Base-by-base conservation (phyloP, 169 alveolate genomes). In the Babesia ovata region DNA sequence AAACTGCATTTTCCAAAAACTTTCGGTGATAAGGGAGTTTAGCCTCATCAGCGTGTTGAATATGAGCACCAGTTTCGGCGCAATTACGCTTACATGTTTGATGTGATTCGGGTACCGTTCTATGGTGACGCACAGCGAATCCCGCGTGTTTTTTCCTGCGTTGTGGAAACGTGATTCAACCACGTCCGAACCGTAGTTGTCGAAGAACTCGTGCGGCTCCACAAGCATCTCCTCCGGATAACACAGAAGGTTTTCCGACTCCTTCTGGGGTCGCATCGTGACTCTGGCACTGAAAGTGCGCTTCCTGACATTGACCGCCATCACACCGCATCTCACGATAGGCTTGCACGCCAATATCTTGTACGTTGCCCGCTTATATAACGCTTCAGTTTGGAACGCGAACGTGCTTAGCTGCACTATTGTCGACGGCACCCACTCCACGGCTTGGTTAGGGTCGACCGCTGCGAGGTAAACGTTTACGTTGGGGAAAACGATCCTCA, bases 201-300 rank as follows among this genome's bases (percentile, higher is more conserved):
- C 50, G 50, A 71, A 71, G 42, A 71, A 71, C 9, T 7, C 4
- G 19, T 33, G 29, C 33, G 67, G 52, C 21, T 71, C 21, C n/a
- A 60, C 17, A 0, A 71, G 29, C 81, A 71, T 13, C 36, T 33
- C 33, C 36, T 71, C 81, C 42, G 81, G 81, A 28, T 71, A 71
- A 53, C 59, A 60, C 13, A 71, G 42, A 22, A 71, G 60, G 48
- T 44, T 56, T 21, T 71, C 72, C 17, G 70, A 12, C 14, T 28
- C 61, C 33, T 39, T 17, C 28, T 57, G 16, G 7, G 76, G 76
- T 4, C 63, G 26, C 33, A 71, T 17, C 42, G 48, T 26, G 26
- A 71, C 71, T 61, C 42, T 71, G 21, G 81, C 81, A 33, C 81
- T 71, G 62, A 71, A 71, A 13, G 63, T 71, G 52, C 81, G 72